These are phyloP conservation scores for Buddleja alternifolia DNA, from an alignment of 257 asterid species.

Conservation along the genomic window DNA sequence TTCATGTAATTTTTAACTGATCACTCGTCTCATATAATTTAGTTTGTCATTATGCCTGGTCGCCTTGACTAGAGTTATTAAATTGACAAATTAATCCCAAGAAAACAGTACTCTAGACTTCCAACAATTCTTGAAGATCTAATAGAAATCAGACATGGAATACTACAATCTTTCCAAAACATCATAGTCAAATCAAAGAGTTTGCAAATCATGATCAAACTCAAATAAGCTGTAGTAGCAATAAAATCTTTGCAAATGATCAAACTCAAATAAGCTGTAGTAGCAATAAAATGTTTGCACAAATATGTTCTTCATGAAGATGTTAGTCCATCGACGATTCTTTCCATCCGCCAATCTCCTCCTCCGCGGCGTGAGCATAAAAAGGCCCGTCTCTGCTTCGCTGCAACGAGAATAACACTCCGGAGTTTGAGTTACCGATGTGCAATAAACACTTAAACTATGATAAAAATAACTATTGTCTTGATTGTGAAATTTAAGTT, in stretches of 20 bases:
- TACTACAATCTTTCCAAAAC: background rate
- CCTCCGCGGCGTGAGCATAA: constrained; percentile 33
- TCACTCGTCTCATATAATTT: too few species aligned
- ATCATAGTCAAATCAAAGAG: background rate
- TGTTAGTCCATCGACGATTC: constrained; percentile 39
- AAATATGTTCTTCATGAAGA: background rate
- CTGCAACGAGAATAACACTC: constrained; percentile 37
- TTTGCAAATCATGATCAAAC: background rate
- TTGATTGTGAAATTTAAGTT: too few species aligned
- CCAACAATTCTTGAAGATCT: too few species aligned
- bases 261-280: background rate
- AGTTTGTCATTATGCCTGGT: too few species aligned
- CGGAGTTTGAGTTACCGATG: background rate
- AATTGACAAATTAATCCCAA: too few species aligned
- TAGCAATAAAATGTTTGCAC: background rate
- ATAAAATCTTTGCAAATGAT: background rate
- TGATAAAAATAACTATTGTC: too few species aligned
- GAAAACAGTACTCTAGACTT: too few species aligned
- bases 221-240: background rate
- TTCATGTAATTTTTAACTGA: too few species aligned
- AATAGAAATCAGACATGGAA: too few species aligned
- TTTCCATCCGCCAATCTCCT: constrained; percentile 56
- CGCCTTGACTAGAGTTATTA: too few species aligned
- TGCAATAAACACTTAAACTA: background rate
- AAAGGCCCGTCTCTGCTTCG: constrained; percentile 24